These are phyloP conservation scores for Dionaea muscipula DNA, from an alignment of 179 eudicot species.

Conservation along the genomic window DNA sequence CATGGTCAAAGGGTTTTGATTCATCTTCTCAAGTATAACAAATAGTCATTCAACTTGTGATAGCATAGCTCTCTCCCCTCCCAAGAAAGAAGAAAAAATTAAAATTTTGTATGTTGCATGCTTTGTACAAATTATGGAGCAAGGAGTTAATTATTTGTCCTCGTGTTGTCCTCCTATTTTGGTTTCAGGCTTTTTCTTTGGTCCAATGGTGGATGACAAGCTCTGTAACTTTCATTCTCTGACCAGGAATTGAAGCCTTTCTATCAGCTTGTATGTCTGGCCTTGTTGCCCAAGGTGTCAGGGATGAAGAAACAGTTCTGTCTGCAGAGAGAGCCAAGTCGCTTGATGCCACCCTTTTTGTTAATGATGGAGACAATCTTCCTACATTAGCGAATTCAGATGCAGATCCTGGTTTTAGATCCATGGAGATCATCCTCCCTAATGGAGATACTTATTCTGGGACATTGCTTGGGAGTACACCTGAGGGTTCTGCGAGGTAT, in stretches of 20 bases:
- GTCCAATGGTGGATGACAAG: not conserved
- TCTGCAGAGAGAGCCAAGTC: constrained; percentile 52
- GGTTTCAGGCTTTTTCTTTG: not conserved
- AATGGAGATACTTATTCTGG: constrained; percentile 74
- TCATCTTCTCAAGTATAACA: no score
- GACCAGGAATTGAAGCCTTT: constrained; percentile 20
- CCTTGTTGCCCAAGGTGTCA: constrained; percentile 39
- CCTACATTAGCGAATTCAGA: constrained; percentile 32
- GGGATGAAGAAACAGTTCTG: constrained; percentile 29
- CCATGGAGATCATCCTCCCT: constrained; percentile 41
- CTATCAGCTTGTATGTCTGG: constrained; percentile 76
- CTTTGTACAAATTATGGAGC: not conserved
- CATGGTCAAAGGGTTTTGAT: no score
- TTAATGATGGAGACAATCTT: constrained; percentile 20
- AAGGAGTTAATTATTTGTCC: not conserved
- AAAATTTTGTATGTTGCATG: no score
- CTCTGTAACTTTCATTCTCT: constrained; percentile 7
- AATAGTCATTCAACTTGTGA: no score
- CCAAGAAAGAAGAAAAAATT: no score
- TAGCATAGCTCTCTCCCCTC: no score
- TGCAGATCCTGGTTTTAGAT: constrained; percentile 36
- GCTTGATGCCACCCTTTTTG: constrained; percentile 25
- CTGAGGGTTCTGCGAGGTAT: constrained; percentile 83
- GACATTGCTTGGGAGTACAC: constrained; percentile 50
- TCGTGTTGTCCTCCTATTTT: not conserved